A percentile compares a stretch with the other conserved stretches of the same genome.
Conservation (phyloP, 1,284 basidiomycete species). For the Moesziomyces sp. region DNA sequence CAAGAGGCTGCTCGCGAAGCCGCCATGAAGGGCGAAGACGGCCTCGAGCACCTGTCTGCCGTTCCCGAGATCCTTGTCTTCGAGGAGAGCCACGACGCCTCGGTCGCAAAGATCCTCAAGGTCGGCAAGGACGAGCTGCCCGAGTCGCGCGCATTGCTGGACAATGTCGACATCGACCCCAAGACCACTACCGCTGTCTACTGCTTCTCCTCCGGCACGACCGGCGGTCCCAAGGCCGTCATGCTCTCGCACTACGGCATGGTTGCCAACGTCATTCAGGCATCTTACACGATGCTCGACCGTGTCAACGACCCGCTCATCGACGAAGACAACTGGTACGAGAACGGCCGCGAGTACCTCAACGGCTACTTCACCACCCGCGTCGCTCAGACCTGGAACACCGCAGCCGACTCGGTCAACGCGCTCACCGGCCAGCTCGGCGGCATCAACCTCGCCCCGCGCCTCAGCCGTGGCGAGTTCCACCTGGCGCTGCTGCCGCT, state of each 20-base stretch:
- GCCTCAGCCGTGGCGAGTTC: constrained; percentile 52
- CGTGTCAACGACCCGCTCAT: constrained; percentile 58
- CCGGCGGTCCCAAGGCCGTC: constrained; percentile 64
- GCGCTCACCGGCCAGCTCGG: constrained; percentile 30
- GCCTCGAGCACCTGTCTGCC: constrained; percentile 23
- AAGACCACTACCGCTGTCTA: constrained; percentile 52
- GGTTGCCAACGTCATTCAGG: constrained; percentile 63
- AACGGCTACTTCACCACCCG: constrained; percentile 52
- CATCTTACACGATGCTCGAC: constrained; percentile 58
- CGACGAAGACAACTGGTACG: constrained; percentile 55
- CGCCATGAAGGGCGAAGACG: constrained; percentile 31
- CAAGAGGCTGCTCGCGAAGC: constrained; percentile 44
- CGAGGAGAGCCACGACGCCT: constrained; percentile 53
- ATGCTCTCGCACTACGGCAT: constrained; percentile 61
- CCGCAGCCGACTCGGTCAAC: constrained; percentile 32
- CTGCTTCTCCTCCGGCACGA: constrained; percentile 65
- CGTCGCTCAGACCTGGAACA: constrained; percentile 49
- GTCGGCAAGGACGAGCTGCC: constrained; percentile 36
- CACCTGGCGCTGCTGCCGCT: constrained; percentile 63
- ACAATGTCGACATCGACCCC: constrained; percentile 44
- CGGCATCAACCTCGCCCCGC: constrained; percentile 31
- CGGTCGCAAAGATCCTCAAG: constrained; percentile 45
- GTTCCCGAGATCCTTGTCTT: constrained; percentile 52
- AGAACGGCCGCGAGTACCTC: constrained; percentile 24
- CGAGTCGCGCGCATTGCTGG: constrained; percentile 30